Conservation (phyloP, 805 yeast genomes). For the Teunomyces cretensis region DNA sequence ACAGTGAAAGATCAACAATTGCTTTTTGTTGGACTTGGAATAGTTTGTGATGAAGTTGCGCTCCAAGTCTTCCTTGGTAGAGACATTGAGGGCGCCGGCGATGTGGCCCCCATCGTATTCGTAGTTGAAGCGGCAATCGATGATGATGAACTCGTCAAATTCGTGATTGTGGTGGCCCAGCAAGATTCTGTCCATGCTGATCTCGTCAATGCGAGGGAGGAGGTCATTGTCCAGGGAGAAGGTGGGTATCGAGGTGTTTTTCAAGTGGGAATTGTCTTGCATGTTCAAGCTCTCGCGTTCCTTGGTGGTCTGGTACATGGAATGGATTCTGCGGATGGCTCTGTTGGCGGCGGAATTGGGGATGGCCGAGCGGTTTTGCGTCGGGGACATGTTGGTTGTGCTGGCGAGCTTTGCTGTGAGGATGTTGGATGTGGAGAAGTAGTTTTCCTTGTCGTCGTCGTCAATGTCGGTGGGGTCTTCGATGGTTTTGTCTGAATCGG, state of each 20-base stretch:
- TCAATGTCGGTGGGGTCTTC: constrained; percentile 7
- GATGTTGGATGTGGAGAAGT: constrained; percentile 11
- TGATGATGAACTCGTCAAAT: constrained; percentile 57
- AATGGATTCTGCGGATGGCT: constrained; percentile 59
- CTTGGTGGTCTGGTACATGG: constrained; percentile 60
- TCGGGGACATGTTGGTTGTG: not conserved
- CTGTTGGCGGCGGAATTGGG: constrained; percentile 8
- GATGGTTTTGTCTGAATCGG: constrained; percentile 1
- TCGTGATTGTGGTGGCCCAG: constrained; percentile 48
- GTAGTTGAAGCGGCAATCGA: constrained; percentile 92
- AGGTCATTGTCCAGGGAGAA: constrained; percentile 49
- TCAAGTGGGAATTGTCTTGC: constrained; percentile 34
- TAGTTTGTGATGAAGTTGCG: constrained; percentile 38
- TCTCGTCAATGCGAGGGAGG: constrained; percentile 66
- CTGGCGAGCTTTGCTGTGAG: constrained; percentile 10
- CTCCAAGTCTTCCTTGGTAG: constrained; percentile 69
- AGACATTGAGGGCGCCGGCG: constrained; percentile 73
- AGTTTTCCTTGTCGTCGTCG: constrained; percentile 8
- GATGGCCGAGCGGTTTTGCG: not conserved
- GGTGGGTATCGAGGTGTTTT: constrained; percentile 25
- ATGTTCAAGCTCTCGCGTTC: constrained; percentile 20
- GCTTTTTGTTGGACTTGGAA: constrained; percentile 21
- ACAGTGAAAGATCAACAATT: constrained; percentile 83
- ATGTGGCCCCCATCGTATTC: constrained; percentile 95
- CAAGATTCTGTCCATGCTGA: constrained; percentile 56